Evolutionary conservation across 176 grass and related monocot genomes (phyloP).

Genomic region (Neostapfia colusana): DNA sequence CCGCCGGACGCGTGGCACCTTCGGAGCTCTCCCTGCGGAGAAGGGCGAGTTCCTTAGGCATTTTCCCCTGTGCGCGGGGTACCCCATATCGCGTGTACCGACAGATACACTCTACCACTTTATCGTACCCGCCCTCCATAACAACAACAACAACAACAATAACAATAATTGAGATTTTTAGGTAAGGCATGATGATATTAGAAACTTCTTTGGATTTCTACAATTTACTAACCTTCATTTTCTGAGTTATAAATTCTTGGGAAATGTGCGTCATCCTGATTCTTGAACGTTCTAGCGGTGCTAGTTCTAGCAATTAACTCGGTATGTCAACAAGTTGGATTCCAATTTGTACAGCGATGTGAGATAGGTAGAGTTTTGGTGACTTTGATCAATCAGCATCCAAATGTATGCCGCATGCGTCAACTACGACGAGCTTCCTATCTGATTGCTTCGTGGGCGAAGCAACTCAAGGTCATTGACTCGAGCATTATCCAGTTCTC

Average conservation of each 20-base stretch:
- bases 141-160: too few relatives aligned
- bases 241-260: background rate
- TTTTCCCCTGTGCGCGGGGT: too few relatives aligned
- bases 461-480: conserved; percentile 13
- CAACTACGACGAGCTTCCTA: background rate
- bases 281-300: background rate
- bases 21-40: too few relatives aligned
- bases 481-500: conserved; percentile 33
- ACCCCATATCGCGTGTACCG: too few relatives aligned
- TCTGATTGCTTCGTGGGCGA: background rate
- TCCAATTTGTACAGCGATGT: too few relatives aligned
- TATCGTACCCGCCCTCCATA: too few relatives aligned
- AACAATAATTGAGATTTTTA: too few relatives aligned
- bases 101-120: too few relatives aligned
- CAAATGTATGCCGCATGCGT: background rate
- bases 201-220: background rate
- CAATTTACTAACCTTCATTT: background rate
- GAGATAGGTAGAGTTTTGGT: too few relatives aligned
- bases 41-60: too few relatives aligned
- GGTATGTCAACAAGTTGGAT: too few relatives aligned
- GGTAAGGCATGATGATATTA: background rate
- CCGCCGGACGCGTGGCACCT: too few relatives aligned
- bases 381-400: background rate
- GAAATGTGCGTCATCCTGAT: background rate
- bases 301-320: background rate